Conservation (phyloP, 139 green algal species). For the Desmodesmus armatus region DNA sequence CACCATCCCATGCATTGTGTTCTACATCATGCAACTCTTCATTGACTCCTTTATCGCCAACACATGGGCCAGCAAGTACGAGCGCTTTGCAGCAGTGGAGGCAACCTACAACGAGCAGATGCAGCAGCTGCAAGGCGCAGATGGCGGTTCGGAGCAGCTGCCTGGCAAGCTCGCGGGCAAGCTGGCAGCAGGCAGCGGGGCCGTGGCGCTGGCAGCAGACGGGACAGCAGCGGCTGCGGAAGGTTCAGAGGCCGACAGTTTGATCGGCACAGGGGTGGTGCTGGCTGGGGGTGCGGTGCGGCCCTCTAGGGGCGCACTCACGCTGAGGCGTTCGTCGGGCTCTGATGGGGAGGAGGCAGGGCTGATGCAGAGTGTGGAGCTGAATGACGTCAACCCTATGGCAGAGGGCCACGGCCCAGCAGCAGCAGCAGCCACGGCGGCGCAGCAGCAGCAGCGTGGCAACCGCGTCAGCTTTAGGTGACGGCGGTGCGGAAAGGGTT, state of each 20-base stretch:
- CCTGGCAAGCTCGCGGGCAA: not conserved
- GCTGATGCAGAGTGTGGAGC: constrained; percentile 28
- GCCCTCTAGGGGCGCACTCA: too few species aligned
- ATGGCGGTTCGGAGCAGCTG: not conserved
- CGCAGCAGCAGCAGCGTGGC: not conserved
- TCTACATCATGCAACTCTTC: constrained; percentile 82
- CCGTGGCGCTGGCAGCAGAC: not conserved
- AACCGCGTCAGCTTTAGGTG: not conserved
- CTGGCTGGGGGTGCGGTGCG: too few species aligned
- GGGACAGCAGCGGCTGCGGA: not conserved
- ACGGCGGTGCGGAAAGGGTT: not conserved
- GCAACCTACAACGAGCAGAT: constrained; percentile 58
- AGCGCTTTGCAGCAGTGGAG: constrained; percentile 50
- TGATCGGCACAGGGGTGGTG: too few species aligned
- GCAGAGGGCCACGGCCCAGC: not conserved
- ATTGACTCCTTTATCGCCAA: constrained; percentile 76
- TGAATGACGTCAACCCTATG: constrained; percentile 45
- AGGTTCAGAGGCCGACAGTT: too few species aligned
- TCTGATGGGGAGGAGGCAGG: constrained; percentile 8
- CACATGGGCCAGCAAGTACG: constrained; percentile 65
- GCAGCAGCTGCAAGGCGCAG: constrained; percentile 14
- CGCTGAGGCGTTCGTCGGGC: not conserved
- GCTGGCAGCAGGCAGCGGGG: not conserved
- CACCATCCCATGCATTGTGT: constrained; percentile 83
- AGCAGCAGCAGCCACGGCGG: not conserved